Conservation (phyloP, 2,329 filamentous ascomycete species). For the Penicillium sp. region DNA sequence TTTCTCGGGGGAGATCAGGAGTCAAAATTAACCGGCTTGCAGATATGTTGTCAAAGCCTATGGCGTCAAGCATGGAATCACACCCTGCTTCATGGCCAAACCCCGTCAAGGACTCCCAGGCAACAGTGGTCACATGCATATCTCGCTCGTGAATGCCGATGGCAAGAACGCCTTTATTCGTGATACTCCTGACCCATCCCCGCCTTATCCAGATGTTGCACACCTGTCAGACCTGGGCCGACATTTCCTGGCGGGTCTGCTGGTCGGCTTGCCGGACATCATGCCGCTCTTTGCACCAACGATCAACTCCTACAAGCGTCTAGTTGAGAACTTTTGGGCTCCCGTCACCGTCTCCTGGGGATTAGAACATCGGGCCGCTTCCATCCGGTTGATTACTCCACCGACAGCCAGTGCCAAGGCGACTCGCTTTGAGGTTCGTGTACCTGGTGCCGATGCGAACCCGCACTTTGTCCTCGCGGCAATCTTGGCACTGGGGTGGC, state of each 20-base stretch:
- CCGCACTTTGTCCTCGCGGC: slow-evolving; percentile 83
- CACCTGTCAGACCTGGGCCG: slow-evolving; percentile 83
- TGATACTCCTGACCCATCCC: slow-evolving; percentile 66
- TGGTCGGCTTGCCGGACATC: slow-evolving; percentile 86
- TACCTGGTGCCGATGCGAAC: slow-evolving; percentile 92
- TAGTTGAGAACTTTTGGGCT: slow-evolving; percentile 99
- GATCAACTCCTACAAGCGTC: slow-evolving; percentile 95
- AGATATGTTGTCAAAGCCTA: slow-evolving; percentile 85
- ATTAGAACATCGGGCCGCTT: slow-evolving; percentile 88
- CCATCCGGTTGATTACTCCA: slow-evolving; percentile 83
- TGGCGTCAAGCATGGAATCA: slow-evolving; percentile 83
- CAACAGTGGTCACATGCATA: slow-evolving; percentile 93
- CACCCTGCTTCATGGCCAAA: slow-evolving; percentile 98
- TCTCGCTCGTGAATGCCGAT: slow-evolving; percentile 78
- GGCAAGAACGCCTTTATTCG: slow-evolving; percentile 83
- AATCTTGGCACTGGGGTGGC: slow-evolving; percentile 83
- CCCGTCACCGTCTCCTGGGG: slow-evolving; percentile 98
- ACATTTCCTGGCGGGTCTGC: slow-evolving; percentile 86
- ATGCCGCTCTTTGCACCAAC: slow-evolving; percentile 96
- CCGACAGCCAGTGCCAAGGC: slow-evolving; percentile 81
- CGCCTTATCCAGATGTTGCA: slow-evolving; percentile 72
- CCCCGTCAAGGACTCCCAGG: slow-evolving; percentile 86
- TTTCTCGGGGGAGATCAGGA: background rate
- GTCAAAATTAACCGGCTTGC: slow-evolving; percentile 10
- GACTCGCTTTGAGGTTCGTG: slow-evolving; percentile 88